Percentiles rank a stretch among this genome's conserved stretches.
phyloP scores from a whole-genome alignment of 108 stramenopile genomes.

The Craspedostauros australis region DNA sequence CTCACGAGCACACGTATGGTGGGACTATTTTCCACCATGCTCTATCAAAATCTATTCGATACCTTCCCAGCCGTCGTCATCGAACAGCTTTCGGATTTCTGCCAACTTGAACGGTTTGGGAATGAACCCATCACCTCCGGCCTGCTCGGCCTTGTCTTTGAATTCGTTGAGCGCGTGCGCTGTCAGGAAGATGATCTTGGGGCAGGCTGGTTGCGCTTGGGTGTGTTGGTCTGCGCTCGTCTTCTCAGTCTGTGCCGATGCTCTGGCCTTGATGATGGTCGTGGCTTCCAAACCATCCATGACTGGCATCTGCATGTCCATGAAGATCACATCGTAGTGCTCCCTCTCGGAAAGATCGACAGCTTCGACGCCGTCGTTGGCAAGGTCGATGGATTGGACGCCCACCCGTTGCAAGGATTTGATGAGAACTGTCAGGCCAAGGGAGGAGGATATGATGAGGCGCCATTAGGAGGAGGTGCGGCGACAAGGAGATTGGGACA shows the following conservation, averaged over 20 bases:
- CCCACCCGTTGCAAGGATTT: constrained; percentile 25
- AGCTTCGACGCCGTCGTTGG: constrained; percentile 32
- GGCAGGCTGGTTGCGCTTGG: not conserved
- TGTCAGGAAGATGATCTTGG: constrained; percentile 34
- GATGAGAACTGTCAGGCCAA: not conserved
- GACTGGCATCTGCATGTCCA: constrained; percentile 47
- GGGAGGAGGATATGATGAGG: too few relatives aligned
- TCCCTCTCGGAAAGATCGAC: constrained; percentile 15
- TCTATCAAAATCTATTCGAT: too few relatives aligned
- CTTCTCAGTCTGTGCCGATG: constrained; percentile 5
- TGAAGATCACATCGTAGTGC: constrained; percentile 25
- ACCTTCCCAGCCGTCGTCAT: not conserved
- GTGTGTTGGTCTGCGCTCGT: not conserved
- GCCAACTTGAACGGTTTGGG: constrained; percentile 35
- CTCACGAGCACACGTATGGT: too few relatives aligned
- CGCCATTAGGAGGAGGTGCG: too few relatives aligned
- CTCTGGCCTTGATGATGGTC: constrained; percentile 10
- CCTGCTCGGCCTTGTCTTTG: constrained; percentile 13
- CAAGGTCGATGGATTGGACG: constrained; percentile 17
- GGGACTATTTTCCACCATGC: too few relatives aligned
- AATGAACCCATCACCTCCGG: constrained; percentile 24
- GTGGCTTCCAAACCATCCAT: constrained; percentile 37
- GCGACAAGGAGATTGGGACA: too few relatives aligned
- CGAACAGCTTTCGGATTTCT: constrained; percentile 5
- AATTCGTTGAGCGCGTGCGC: constrained; percentile 26